These are phyloP conservation scores for Talaromyces proteolyticus DNA, from an alignment of 495 filamentous ascomycete genomes.

Conservation along the genomic window DNA sequence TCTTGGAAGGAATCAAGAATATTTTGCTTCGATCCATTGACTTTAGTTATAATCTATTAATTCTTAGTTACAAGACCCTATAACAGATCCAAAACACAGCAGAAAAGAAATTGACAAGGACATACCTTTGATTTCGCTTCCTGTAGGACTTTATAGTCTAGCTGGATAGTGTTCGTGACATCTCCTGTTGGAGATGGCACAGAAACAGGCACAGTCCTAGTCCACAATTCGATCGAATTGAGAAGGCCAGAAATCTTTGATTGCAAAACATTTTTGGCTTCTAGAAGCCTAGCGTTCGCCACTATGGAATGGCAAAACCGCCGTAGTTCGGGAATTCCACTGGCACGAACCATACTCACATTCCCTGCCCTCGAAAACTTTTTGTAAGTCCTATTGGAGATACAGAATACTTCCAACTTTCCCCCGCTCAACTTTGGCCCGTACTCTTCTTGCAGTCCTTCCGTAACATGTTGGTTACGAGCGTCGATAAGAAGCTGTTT, in stretches of 20 bases:
- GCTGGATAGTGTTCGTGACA: neutral
- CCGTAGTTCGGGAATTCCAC: constrained; percentile 21
- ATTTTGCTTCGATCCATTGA: neutral
- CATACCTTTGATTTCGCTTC: neutral
- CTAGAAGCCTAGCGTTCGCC: constrained; percentile 14
- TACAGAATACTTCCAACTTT: constrained; percentile 19
- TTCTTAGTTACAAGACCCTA: neutral
- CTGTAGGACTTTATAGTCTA: neutral
- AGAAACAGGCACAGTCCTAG: neutral
- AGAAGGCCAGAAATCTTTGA: constrained; percentile 12
- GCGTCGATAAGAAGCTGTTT: constrained; percentile 18
- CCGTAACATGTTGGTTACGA: constrained; percentile 16
- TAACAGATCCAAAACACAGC: neutral
- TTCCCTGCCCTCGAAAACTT: constrained; percentile 13
- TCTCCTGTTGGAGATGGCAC: neutral
- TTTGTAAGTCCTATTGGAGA: constrained; percentile 20
- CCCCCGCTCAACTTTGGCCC: constrained; percentile 8
- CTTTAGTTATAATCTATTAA: neutral
- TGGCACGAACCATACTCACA: constrained; percentile 12
- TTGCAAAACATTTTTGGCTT: constrained; percentile 15
- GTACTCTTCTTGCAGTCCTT: constrained; percentile 4
- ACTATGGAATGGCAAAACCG: constrained; percentile 17
- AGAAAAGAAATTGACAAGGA: neutral
- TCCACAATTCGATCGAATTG: constrained; percentile 13
- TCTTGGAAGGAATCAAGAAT: neutral